These are phyloP conservation scores for Phaeosphaeriaceae sp. DNA, from an alignment of 2,329 filamentous ascomycete genomes.

Conservation along the genomic window DNA sequence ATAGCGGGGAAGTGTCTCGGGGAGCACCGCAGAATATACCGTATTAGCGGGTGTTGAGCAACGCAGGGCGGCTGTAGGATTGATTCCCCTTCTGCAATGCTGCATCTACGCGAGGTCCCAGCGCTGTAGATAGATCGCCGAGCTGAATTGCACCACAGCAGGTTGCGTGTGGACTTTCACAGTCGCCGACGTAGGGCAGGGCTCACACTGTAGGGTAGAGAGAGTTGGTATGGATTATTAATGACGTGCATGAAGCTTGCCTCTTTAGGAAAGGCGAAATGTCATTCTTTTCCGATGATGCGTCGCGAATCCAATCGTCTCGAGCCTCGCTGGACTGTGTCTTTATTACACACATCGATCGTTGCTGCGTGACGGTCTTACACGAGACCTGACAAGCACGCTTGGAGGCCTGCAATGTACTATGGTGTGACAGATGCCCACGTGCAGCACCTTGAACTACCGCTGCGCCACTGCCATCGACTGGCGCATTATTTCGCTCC, in stretches of 20 bases:
- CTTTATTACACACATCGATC: constrained; percentile 13
- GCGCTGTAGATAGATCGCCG: background rate
- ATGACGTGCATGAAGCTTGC: constrained; percentile 1
- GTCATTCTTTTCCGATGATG: constrained; percentile 2
- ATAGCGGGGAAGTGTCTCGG: constrained; percentile 37
- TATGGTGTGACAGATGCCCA: constrained; percentile 16
- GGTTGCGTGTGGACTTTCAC: constrained; percentile 2
- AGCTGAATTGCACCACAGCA: background rate
- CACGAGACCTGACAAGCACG: constrained; percentile 18
- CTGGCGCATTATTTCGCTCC: constrained; percentile 9
- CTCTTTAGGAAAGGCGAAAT: background rate
- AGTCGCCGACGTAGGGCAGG: constrained; percentile 4
- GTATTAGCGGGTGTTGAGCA: constrained; percentile 35
- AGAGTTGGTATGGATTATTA: constrained; percentile 5
- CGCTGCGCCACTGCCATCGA: constrained; percentile 5
- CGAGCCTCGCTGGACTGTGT: background rate
- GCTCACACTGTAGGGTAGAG: background rate
- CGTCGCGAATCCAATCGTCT: background rate
- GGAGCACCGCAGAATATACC: constrained; percentile 40
- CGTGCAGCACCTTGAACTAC: constrained; percentile 17
- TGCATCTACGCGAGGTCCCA: background rate
- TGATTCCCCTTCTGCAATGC: background rate
- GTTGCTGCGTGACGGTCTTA: constrained; percentile 16
- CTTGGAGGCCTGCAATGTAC: constrained; percentile 7
- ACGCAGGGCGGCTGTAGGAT: constrained; percentile 22